Evolutionary conservation across 371 early-diverging fungal genomes (phyloP).

Genomic region (Mortierella sp.): DNA sequence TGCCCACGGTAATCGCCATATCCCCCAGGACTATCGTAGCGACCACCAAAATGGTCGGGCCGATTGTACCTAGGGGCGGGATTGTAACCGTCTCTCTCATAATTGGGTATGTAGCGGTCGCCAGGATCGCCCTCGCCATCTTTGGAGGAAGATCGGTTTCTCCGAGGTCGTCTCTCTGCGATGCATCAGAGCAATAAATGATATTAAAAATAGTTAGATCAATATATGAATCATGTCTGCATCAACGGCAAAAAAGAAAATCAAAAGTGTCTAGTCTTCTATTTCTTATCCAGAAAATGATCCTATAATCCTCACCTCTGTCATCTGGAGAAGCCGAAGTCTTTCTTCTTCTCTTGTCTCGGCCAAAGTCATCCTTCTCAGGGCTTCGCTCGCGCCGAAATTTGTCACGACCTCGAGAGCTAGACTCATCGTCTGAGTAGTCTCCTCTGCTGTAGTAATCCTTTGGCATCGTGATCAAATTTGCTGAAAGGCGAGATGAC

Average conservation of each 20-base stretch:
- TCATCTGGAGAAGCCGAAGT: conserved; percentile 59
- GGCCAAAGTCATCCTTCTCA: conserved; percentile 71
- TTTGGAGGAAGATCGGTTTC: conserved; percentile 66
- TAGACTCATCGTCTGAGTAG: conserved; percentile 71
- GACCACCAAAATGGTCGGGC: conserved; percentile 38
- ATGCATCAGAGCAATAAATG: not conserved
- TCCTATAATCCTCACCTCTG: conserved; percentile 58
- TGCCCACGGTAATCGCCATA: conserved; percentile 40
- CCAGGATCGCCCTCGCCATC: conserved; percentile 62
- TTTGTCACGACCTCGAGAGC: conserved; percentile 72
- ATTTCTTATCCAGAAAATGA: not conserved
- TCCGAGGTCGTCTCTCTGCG: conserved; percentile 66
- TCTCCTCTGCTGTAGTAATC: conserved; percentile 63
- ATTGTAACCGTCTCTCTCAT: conserved; percentile 83
- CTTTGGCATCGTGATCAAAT: conserved; percentile 59
- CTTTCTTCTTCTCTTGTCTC: conserved; percentile 67
- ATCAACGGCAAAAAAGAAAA: conserved; percentile 42
- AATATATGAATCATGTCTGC: conserved; percentile 58
- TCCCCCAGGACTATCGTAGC: conserved; percentile 47
- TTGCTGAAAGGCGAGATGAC: conserved; percentile 2
- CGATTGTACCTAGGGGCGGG: conserved; percentile 74
- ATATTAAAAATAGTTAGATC: no score
- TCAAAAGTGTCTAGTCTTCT: not conserved
- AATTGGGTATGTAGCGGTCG: conserved; percentile 88
- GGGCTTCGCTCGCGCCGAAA: conserved; percentile 80